These are phyloP conservation scores for Candida morakotiae DNA, from an alignment of 805 yeast species.

Conservation along the genomic window DNA sequence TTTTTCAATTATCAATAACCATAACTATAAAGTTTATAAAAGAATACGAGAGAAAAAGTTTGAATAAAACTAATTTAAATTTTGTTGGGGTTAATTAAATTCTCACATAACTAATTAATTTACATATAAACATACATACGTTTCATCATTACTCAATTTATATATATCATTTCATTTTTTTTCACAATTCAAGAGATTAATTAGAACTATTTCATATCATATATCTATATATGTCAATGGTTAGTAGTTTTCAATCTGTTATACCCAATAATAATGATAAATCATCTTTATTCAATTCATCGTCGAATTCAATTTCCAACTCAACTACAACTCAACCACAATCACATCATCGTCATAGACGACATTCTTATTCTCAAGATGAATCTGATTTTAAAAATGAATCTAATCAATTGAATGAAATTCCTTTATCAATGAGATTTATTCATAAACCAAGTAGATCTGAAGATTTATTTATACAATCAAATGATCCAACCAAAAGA, in stretches of 20 bases:
- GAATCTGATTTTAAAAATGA: not conserved
- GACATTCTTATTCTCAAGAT: constrained; percentile 8
- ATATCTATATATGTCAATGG: not conserved
- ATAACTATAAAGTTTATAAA: no score
- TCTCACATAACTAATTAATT: no score
- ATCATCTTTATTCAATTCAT: not conserved
- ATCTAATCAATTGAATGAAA: constrained; percentile 2
- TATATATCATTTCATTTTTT: no score
- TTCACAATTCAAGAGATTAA: no score
- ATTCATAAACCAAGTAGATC: constrained; percentile 39
- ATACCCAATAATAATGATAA: not conserved
- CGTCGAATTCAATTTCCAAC: not conserved
- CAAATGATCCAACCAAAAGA: constrained; percentile 25
- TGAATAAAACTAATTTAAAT: no score
- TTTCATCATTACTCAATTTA: no score
- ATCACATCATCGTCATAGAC: constrained; percentile 4
- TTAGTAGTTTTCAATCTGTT: not conserved
- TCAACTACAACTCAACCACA: not conserved
- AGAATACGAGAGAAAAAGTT: no score
- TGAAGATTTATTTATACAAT: constrained; percentile 24
- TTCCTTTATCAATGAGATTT: constrained; percentile 27
- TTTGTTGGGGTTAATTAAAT: no score
- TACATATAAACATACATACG: no score
- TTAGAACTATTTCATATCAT: not conserved
- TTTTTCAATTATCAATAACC: no score